These are phyloP conservation scores for Metarhizium album DNA, from an alignment of 2,329 filamentous ascomycete genomes.

Conservation along the genomic window DNA sequence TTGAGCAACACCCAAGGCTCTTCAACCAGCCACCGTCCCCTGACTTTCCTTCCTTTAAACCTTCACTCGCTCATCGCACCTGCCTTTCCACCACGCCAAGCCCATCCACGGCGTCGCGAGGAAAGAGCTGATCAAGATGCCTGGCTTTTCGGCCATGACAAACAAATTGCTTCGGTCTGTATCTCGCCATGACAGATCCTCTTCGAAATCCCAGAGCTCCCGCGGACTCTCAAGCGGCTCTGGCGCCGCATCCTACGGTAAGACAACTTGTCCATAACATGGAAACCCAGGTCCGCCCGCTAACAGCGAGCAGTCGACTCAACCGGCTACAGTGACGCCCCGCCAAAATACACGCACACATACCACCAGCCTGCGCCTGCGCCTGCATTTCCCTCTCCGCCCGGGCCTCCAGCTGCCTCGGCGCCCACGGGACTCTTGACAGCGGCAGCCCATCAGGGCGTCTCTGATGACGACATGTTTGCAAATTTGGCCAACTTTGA, in stretches of 20 bases:
- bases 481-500: slow-evolving; percentile 72
- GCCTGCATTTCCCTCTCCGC: neutral
- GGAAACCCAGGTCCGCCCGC: too few species aligned
- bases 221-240: neutral
- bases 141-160: neutral
- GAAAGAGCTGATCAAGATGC: neutral
- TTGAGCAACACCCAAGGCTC: too few species aligned
- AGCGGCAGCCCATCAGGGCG: neutral
- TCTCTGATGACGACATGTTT: slow-evolving; percentile 51
- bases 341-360: too few species aligned
- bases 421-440: neutral
- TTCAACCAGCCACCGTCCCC: too few species aligned
- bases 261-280: too few species aligned
- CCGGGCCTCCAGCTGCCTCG: neutral
- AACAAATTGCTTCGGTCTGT: neutral
- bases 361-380: too few species aligned
- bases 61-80: too few species aligned
- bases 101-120: too few species aligned
- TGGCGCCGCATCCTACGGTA: neutral
- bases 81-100: too few species aligned
- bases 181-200: neutral
- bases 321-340: too few species aligned
- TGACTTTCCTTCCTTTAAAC: too few species aligned
- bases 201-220: neutral
- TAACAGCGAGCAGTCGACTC: too few species aligned